These are phyloP conservation scores for Stephanodiscus minutulus DNA, from an alignment of 108 stramenopile genomes.

Conservation along the genomic window DNA sequence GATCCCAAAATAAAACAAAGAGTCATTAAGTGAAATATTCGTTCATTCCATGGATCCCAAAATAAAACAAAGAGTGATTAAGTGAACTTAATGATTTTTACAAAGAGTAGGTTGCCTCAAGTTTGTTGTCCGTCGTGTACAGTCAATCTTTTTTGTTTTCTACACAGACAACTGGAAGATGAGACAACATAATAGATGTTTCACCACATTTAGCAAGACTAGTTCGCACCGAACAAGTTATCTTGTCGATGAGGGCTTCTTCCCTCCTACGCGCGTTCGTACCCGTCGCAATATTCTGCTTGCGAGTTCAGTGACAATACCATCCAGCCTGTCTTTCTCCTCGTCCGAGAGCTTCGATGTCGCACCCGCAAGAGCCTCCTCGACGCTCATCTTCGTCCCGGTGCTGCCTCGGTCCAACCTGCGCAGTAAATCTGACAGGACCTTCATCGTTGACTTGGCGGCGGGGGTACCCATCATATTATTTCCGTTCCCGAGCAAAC, in stretches of 20 bases:
- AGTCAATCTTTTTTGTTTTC: too few species aligned
- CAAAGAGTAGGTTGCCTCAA: too few species aligned
- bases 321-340: slow-evolving; percentile 38
- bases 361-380: slow-evolving; percentile 25
- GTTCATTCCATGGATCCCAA: too few species aligned
- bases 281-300: slow-evolving; percentile 24
- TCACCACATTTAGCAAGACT: too few species aligned
- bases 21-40: too few species aligned
- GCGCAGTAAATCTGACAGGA: slow-evolving; percentile 18
- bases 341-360: slow-evolving; percentile 35
- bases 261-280: slow-evolving; percentile 18
- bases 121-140: too few species aligned
- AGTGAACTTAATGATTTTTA: too few species aligned
- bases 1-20: too few species aligned
- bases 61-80: too few species aligned
- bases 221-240: too few species aligned
- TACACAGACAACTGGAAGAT: background rate
- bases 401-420: slow-evolving; percentile 22
- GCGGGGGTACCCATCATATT: slow-evolving; percentile 25
- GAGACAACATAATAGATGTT: too few species aligned
- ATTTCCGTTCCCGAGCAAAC: slow-evolving; percentile 36
- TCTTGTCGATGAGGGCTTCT: background rate
- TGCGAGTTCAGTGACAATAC: slow-evolving; percentile 46
- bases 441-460: slow-evolving; percentile 21
- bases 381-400: slow-evolving; percentile 5